Evolutionary conservation across 2,329 filamentous ascomycete species (phyloP).

Genomic region (Colletotrichum lentis): DNA sequence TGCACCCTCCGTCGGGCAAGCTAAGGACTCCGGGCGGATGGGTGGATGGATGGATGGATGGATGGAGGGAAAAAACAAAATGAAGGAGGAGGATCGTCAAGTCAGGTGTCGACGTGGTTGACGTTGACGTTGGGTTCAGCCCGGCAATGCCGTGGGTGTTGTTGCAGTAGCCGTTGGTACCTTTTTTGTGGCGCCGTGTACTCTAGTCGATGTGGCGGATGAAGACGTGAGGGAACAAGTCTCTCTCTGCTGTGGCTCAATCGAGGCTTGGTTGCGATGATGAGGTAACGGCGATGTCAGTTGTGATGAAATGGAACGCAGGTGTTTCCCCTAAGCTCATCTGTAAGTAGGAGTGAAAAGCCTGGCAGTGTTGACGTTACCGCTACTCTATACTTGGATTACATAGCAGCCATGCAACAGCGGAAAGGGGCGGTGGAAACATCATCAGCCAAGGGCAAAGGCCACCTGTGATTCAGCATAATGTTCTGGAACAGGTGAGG

Average conservation of each 20-base stretch:
- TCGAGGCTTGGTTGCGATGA: background rate
- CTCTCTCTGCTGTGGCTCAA: background rate
- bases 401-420: background rate
- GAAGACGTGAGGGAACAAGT: too few species aligned
- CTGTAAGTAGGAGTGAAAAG: background rate
- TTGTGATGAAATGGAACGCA: background rate
- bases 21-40: slow-evolving; percentile 10
- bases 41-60: background rate
- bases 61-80: too few species aligned
- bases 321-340: background rate
- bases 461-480: background rate
- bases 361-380: background rate
- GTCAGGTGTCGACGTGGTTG: slow-evolving; percentile 5
- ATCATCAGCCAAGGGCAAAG: background rate
- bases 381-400: too few species aligned
- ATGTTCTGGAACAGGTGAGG: background rate
- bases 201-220: background rate
- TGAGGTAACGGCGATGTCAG: background rate
- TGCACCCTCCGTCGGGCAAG: background rate
- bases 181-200: background rate
- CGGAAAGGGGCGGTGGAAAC: background rate
- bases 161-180: background rate
- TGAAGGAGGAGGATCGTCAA: background rate
- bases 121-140: slow-evolving; percentile 19
- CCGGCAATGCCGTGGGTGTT: slow-evolving; percentile 18